Percentiles rank a stretch among this genome's conserved stretches.
Evolutionary conservation across 2,329 filamentous ascomycete genomes (phyloP).

Genomic region (Knoxdaviesia proteae): DNA sequence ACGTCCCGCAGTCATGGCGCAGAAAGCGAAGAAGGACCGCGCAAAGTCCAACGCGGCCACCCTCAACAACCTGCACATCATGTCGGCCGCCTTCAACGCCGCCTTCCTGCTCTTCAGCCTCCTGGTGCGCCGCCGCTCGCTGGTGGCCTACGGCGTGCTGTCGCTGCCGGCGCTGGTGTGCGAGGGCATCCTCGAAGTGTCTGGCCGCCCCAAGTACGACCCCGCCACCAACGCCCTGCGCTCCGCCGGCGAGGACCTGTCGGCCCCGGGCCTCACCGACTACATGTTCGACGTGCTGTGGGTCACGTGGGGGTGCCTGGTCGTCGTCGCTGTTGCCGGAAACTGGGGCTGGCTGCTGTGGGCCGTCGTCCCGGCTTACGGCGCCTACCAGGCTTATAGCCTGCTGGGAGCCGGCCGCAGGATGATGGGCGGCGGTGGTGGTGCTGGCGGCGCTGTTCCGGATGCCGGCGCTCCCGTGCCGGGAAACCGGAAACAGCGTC

Average conservation of each 20-base stretch:
- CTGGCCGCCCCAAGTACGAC: conserved; percentile 59
- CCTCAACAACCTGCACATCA: conserved; percentile 65
- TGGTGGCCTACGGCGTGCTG: conserved; percentile 49
- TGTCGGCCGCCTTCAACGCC: conserved; percentile 48
- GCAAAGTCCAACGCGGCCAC: conserved; percentile 61
- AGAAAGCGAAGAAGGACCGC: conserved; percentile 41
- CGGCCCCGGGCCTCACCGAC: conserved; percentile 73
- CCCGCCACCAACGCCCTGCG: conserved; percentile 44
- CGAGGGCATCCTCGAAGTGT: conserved; percentile 67
- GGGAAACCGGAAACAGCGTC: conserved; percentile 32
- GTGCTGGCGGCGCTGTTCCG: conserved; percentile 9
- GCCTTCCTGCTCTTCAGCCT: conserved; percentile 57
- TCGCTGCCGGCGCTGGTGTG: conserved; percentile 57
- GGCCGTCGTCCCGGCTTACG: conserved; percentile 33
- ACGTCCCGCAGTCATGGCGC: conserved; percentile 24
- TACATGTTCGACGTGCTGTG: conserved; percentile 97
- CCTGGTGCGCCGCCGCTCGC: conserved; percentile 41
- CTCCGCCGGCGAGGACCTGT: conserved; percentile 68
- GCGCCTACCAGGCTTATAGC: conserved; percentile 29
- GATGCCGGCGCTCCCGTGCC: conserved; percentile 6
- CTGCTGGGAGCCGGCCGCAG: conserved; percentile 32
- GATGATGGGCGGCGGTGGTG: conserved; percentile 17
- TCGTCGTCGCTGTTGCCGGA: conserved; percentile 56
- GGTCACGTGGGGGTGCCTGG: conserved; percentile 68
- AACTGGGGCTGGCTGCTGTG: conserved; percentile 49